phyloP scores from a whole-genome alignment of 2,329 filamentous ascomycete species.

The Pseudocercospora fuligena region DNA sequence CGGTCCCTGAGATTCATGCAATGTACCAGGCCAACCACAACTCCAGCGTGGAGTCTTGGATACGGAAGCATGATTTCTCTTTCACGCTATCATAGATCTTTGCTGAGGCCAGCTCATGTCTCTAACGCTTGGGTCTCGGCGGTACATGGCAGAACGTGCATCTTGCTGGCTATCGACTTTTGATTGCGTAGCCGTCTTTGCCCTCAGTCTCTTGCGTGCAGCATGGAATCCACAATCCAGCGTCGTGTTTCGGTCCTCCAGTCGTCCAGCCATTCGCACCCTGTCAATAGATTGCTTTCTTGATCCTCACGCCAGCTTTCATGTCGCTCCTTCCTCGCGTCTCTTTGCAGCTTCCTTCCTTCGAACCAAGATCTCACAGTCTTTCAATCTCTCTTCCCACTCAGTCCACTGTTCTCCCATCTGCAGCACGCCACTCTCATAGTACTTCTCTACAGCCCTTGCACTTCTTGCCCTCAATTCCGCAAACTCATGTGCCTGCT shows the following conservation, averaged over 20 bases:
- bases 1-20: too few relatives aligned
- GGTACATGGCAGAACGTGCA: not conserved
- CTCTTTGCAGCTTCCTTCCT: slow-evolving; percentile 64
- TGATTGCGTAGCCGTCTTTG: not conserved
- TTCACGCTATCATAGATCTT: too few relatives aligned
- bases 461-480: slow-evolving; percentile 69
- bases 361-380: slow-evolving; percentile 68
- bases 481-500: slow-evolving; percentile 66
- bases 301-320: slow-evolving; percentile 9
- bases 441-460: slow-evolving; percentile 63
- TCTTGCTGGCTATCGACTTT: not conserved
- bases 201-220: not conserved
- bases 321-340: slow-evolving; percentile 54
- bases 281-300: not conserved
- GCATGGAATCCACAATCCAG: not conserved
- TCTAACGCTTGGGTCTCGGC: not conserved
- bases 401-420: slow-evolving; percentile 72
- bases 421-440: slow-evolving; percentile 71
- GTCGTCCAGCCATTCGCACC: not conserved
- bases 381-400: slow-evolving; percentile 69
- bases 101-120: too few relatives aligned
- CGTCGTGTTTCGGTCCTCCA: not conserved
- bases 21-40: too few relatives aligned
- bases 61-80: too few relatives aligned
- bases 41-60: too few relatives aligned